These are phyloP conservation scores for Salisapilia sapeloensis DNA, from an alignment of 352 stramenopile species.

Conservation along the genomic window DNA sequence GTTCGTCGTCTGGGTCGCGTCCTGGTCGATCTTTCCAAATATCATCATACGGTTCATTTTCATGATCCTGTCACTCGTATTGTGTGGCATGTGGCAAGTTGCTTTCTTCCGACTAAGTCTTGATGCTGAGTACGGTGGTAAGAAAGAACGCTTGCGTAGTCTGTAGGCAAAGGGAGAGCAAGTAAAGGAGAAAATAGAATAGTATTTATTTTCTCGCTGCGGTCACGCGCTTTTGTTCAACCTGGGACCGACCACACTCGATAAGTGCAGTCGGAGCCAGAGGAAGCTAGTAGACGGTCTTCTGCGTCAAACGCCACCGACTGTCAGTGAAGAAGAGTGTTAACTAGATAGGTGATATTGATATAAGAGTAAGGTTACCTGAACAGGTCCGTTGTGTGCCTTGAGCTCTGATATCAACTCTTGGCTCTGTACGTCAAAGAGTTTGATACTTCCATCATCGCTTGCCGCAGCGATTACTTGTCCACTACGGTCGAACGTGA, in stretches of 20 bases:
- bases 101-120: slow-evolving; percentile 48
- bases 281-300: slow-evolving; percentile 80
- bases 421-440: slow-evolving; percentile 73
- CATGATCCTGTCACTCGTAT: slow-evolving; percentile 25
- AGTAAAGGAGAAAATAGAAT: slow-evolving; percentile 2
- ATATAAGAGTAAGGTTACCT: slow-evolving; percentile 19
- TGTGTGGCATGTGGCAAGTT: slow-evolving; percentile 46
- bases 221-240: slow-evolving; percentile 4
- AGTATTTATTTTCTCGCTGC: not conserved
- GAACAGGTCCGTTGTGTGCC: slow-evolving; percentile 86
- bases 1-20: slow-evolving; percentile 64
- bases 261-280: slow-evolving; percentile 87
- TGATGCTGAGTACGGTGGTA: slow-evolving; percentile 52
- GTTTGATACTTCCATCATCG: slow-evolving; percentile 83
- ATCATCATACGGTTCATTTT: slow-evolving; percentile 56
- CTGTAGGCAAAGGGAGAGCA: slow-evolving; percentile 13
- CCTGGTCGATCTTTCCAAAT: slow-evolving; percentile 61
- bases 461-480: slow-evolving; percentile 69
- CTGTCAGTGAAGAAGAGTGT: slow-evolving; percentile 18
- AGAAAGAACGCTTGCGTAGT: slow-evolving; percentile 64
- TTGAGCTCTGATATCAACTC: slow-evolving; percentile 59
- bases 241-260: slow-evolving; percentile 63
- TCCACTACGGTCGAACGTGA: slow-evolving; percentile 83
- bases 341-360: slow-evolving; percentile 1
- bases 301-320: slow-evolving; percentile 82